These are phyloP conservation scores for Alternaria gaisen DNA, from an alignment of 2,329 filamentous ascomycete genomes.

Conservation along the genomic window DNA sequence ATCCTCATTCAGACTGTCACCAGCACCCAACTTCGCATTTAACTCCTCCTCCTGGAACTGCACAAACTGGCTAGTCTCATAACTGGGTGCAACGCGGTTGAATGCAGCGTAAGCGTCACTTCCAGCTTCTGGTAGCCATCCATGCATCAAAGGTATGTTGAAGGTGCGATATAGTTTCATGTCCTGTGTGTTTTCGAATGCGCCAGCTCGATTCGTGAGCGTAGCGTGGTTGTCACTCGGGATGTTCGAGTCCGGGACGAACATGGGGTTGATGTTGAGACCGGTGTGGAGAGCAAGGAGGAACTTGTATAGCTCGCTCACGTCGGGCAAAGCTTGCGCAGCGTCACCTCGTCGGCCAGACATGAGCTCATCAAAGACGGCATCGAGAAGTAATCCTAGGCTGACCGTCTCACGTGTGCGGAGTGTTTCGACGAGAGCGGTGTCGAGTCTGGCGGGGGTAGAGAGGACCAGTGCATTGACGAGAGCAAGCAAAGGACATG, in stretches of 20 bases:
- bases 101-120: conserved; percentile 76
- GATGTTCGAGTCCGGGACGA: conserved; percentile 66
- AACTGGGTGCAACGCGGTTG: conserved; percentile 77
- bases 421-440: conserved; percentile 80
- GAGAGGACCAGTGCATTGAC: conserved; percentile 92
- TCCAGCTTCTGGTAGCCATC: conserved; percentile 79
- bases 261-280: conserved; percentile 97
- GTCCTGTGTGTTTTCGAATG: conserved; percentile 86
- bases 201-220: conserved; percentile 63
- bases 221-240: conserved; percentile 45
- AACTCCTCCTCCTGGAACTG: conserved; percentile 90
- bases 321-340: conserved; percentile 76
- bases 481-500: conserved; percentile 89
- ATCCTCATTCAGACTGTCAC: conserved; percentile 68
- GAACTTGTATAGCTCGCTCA: conserved; percentile 87
- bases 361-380: conserved; percentile 92
- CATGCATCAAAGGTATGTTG: conserved; percentile 86
- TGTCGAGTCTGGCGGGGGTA: conserved; percentile 71
- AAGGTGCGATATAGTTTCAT: conserved; percentile 94
- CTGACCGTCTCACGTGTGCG: conserved; percentile 86
- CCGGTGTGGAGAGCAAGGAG: conserved; percentile 89
- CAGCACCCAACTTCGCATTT: conserved; percentile 75
- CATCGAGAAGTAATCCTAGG: conserved; percentile 83
- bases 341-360: conserved; percentile 74
- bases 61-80: conserved; percentile 90